phyloP scores from a whole-genome alignment of 805 yeast genomes.

The Pichia paraexigua region DNA sequence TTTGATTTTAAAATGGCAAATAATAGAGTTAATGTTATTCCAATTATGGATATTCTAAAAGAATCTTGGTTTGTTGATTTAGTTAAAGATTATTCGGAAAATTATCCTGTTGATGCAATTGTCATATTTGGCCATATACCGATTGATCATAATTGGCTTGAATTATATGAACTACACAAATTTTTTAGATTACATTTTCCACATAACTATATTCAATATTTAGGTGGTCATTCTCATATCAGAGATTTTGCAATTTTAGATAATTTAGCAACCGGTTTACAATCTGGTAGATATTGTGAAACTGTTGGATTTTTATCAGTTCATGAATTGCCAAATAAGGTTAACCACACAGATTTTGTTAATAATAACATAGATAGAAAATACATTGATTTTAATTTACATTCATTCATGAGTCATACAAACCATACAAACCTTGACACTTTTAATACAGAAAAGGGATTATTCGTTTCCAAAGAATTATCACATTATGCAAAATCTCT shows the following conservation, averaged over 20 bases:
- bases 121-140: slow-evolving; percentile 80
- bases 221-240: slow-evolving; percentile 93
- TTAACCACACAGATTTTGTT: not conserved
- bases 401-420: slow-evolving; percentile 63
- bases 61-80: slow-evolving; percentile 59
- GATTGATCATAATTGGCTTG: slow-evolving; percentile 47
- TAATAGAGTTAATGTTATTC: slow-evolving; percentile 52
- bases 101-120: slow-evolving; percentile 49
- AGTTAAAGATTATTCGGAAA: slow-evolving; percentile 25
- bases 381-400: slow-evolving; percentile 75
- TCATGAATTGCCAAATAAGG: slow-evolving; percentile 3
- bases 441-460: slow-evolving; percentile 54
- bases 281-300: slow-evolving; percentile 89
- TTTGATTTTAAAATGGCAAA: slow-evolving; percentile 66
- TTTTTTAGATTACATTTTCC: slow-evolving; percentile 55
- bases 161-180: slow-evolving; percentile 39
- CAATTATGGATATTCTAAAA: slow-evolving; percentile 44
- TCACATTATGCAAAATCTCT: slow-evolving; percentile 34
- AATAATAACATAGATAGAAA: slow-evolving; percentile 39
- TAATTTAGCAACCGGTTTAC: slow-evolving; percentile 62
- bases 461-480: slow-evolving; percentile 38
- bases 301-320: slow-evolving; percentile 85
- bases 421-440: slow-evolving; percentile 19
- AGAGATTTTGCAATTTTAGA: slow-evolving; percentile 76
- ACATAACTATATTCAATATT: slow-evolving; percentile 61